Base-by-base conservation (phyloP, 169 alveolate genomes). In the Eimeria sp. region DNA sequence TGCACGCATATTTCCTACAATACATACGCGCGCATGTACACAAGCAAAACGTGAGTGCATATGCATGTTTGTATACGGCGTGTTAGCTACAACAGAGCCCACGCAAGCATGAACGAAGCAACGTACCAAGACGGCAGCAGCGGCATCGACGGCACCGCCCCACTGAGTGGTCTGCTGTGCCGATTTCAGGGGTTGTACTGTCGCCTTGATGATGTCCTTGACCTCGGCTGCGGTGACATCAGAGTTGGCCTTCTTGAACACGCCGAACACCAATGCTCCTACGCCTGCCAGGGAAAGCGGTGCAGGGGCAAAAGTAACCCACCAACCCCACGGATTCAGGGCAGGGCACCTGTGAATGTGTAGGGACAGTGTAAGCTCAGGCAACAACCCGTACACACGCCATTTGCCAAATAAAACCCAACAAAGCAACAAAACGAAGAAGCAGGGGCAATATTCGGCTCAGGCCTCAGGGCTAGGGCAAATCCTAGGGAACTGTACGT, bases 181-280 rank as follows among this genome's bases (percentile, higher is more conserved):
- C 22, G 70, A n/a, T 18, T 22, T 51, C 25, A 91, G 73, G 14
- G 40, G 80, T 43, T 34, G 34, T 4, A 75, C 84, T 0, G 95
- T 54, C 54, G 70, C 45, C 9, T 54, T 51, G 54, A 91, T 91
- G 90, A 91, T 78, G 47, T 91, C 95, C 27, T 91, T 91, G 30
- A 91, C 95, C 70, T 91, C 95, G 7, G 89, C 90, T 6, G 95
- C 95, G 34, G 95, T 83, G 43, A 83, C 91, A 6, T 91, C 91
- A 9, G 84, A 91, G 43, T 83, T 83, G 25, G 84, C 84, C 22
- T 61, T 75, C 20, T 20, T 40, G 51, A 91, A 91, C n/a, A 83
- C 95, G 4, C 95, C 95, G 27, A 58, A 91, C 4, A 91, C 91
- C 54, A 91, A 63, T 10, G 91, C 95, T 43, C 88, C 95, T 16